phyloP scores from a whole-genome alignment of 2,329 filamentous ascomycete species.

The Nothophaeocryptopus gaeumannii region DNA sequence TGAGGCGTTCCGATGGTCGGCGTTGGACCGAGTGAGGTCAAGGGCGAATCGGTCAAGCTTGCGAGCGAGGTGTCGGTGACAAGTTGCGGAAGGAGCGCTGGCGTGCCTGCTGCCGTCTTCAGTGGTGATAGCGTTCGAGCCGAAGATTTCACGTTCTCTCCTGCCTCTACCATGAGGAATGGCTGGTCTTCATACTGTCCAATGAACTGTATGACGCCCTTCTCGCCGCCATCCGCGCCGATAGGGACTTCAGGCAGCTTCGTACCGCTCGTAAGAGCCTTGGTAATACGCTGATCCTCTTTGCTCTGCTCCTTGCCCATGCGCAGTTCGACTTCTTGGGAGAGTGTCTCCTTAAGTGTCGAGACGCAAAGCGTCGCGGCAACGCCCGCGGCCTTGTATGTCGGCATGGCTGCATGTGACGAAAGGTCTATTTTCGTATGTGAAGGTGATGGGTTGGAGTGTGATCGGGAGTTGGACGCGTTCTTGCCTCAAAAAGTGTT shows the following conservation, averaged over 20 bases:
- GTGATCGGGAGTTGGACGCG: no score
- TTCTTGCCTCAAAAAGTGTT: no score
- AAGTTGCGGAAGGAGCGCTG: no score
- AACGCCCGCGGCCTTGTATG: constrained; percentile 30
- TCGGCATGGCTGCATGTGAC: constrained; percentile 28
- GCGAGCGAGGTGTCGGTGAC: no score
- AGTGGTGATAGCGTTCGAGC: neutral
- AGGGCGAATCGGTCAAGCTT: constrained; percentile 2
- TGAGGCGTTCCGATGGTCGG: constrained; percentile 3
- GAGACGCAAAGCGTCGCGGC: constrained; percentile 26
- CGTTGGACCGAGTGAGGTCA: constrained; percentile 14
- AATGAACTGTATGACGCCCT: constrained; percentile 31
- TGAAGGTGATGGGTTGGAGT: no score
- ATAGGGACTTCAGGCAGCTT: constrained; percentile 26
- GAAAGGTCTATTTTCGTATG: no score
- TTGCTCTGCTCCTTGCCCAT: constrained; percentile 17
- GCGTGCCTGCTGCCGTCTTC: no score
- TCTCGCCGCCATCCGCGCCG: constrained; percentile 15
- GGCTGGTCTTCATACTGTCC: constrained; percentile 33
- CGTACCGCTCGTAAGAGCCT: constrained; percentile 11
- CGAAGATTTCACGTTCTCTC: constrained; percentile 5
- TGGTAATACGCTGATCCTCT: constrained; percentile 21
- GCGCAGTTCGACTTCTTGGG: constrained; percentile 19
- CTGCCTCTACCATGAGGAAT: constrained; percentile 34
- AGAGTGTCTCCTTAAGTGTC: constrained; percentile 23